phyloP scores from a whole-genome alignment of 148 eudicot species.

The Vaccinium corymbosum region DNA sequence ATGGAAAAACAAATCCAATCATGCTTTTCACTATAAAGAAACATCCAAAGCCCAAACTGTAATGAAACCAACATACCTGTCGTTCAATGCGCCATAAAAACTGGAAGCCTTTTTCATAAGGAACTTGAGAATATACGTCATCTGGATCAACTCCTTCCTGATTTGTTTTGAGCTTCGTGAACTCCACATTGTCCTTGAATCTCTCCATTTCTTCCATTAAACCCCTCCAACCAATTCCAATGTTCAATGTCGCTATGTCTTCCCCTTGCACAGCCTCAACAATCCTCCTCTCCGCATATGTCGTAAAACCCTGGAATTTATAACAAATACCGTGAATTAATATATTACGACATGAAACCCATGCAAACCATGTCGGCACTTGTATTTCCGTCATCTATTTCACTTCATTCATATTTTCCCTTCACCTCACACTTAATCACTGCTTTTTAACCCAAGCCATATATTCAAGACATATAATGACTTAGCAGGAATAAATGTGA shows the following conservation, averaged over 20 bases:
- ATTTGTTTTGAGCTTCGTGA: constrained; percentile 82
- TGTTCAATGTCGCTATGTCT: constrained; percentile 72
- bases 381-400: background rate
- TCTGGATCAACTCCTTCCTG: constrained; percentile 98
- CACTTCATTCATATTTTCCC: background rate
- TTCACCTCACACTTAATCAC: background rate
- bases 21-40: background rate
- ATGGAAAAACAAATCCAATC: background rate
- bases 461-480: background rate
- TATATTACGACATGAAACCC: background rate
- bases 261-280: constrained; percentile 98
- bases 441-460: background rate
- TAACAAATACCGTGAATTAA: background rate
- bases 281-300: constrained; percentile 94
- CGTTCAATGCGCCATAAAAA: constrained; percentile 92
- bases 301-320: constrained; percentile 77
- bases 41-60: constrained; percentile 2
- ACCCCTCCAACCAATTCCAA: constrained; percentile 95
- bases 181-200: constrained; percentile 85
- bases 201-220: constrained; percentile 84
- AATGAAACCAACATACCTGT: constrained; percentile 42
- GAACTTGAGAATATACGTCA: constrained; percentile 88
- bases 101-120: constrained; percentile 99
- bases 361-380: background rate
- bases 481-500: background rate